A percentile compares a stretch with the other conserved stretches of the same genome.
Conservation (phyloP, 2,329 filamentous ascomycete genomes). For the Ceratocystis variospora region DNA sequence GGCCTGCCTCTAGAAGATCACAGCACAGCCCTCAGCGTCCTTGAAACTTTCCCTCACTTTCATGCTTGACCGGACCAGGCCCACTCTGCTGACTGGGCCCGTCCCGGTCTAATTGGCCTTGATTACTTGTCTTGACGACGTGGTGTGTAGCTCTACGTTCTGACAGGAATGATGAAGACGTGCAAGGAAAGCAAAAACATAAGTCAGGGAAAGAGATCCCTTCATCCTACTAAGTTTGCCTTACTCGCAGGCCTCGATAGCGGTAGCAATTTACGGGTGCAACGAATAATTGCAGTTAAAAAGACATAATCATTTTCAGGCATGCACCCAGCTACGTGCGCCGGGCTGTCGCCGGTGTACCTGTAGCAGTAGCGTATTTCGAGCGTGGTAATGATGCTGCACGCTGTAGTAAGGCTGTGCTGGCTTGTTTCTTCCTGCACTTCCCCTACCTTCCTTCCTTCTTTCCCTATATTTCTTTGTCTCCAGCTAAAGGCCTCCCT, state of each 20-base stretch:
- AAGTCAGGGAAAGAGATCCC: not conserved
- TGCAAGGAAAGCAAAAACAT: conserved; percentile 6
- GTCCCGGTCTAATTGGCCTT: too few species aligned
- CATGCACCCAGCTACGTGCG: not conserved
- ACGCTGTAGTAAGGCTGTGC: too few species aligned
- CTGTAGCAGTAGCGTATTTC: not conserved
- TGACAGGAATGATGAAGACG: conserved; percentile 6
- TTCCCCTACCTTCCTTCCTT: not conserved
- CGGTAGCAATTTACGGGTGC: not conserved
- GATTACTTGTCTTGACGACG: not conserved
- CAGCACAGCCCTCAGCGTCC: conserved; percentile 5
- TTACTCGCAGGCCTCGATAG: not conserved
- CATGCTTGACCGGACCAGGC: not conserved
- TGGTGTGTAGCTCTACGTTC: not conserved
- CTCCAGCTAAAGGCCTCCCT: not conserved
- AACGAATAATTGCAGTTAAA: not conserved
- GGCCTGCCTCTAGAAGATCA: conserved; percentile 7
- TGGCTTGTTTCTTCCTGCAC: not conserved
- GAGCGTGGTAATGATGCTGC: too few species aligned
- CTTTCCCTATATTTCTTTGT: not conserved
- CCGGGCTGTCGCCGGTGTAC: not conserved
- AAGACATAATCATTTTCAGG: not conserved
- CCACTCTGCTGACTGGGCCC: not conserved
- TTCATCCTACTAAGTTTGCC: not conserved
- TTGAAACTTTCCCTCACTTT: not conserved